These are phyloP conservation scores for Saturnispora halmiae DNA, from an alignment of 805 yeast species.

Conservation along the genomic window DNA sequence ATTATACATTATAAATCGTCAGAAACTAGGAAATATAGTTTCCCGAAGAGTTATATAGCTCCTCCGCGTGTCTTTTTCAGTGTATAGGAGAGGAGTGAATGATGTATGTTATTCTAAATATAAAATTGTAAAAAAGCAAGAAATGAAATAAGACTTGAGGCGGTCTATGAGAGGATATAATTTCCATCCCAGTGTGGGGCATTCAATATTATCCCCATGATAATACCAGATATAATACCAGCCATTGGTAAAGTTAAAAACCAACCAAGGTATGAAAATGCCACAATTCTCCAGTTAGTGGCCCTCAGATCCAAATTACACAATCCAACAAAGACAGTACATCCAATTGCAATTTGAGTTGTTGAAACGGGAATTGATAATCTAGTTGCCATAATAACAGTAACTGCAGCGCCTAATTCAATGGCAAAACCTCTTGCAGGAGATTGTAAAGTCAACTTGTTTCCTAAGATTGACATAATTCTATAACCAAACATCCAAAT, in stretches of 20 bases:
- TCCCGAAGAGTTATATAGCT: too few species aligned
- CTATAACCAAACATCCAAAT: slow-evolving; percentile 61
- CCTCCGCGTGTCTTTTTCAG: too few species aligned
- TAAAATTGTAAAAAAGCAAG: too few species aligned
- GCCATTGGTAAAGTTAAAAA: slow-evolving; percentile 63
- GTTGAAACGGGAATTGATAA: slow-evolving; percentile 66
- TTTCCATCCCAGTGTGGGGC: slow-evolving; percentile 44
- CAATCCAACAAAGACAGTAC: slow-evolving; percentile 66
- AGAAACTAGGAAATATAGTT: too few species aligned
- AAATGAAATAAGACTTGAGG: too few species aligned
- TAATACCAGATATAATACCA: slow-evolving; percentile 59
- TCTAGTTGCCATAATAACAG: slow-evolving; percentile 68
- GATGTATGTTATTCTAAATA: too few species aligned
- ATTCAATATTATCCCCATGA: slow-evolving; percentile 53
- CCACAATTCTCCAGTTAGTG: slow-evolving; percentile 71
- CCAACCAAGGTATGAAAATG: slow-evolving; percentile 69
- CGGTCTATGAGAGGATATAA: slow-evolving; percentile 19
- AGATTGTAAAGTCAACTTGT: slow-evolving; percentile 63
- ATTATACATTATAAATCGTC: too few species aligned
- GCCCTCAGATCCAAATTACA: slow-evolving; percentile 56
- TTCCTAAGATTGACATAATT: slow-evolving; percentile 63
- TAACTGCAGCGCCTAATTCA: slow-evolving; percentile 71
- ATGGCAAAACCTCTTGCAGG: slow-evolving; percentile 72
- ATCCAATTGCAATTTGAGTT: slow-evolving; percentile 72
- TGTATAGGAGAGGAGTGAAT: too few species aligned